Evolutionary conservation across 805 yeast genomes (phyloP).

Genomic region (Pichia deserticola): DNA sequence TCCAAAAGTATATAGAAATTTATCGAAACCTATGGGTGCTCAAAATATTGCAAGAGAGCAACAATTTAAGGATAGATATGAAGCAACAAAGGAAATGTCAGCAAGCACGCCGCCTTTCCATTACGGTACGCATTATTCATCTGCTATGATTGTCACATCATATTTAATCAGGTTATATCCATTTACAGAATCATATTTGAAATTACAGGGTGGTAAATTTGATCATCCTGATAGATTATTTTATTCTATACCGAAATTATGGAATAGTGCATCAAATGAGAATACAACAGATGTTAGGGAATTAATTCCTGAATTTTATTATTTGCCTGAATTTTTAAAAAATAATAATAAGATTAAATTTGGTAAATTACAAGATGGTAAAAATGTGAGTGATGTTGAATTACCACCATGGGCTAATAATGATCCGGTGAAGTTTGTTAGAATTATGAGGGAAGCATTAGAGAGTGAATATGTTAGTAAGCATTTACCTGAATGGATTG

Average conservation of each 20-base stretch:
- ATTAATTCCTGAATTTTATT: conserved; percentile 79
- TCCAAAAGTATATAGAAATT: conserved; percentile 60
- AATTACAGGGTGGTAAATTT: conserved; percentile 81
- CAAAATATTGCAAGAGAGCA: conserved; percentile 54
- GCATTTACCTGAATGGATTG: conserved; percentile 78
- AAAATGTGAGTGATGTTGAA: conserved; percentile 48
- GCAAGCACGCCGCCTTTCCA: conserved; percentile 67
- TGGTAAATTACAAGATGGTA: conserved; percentile 61
- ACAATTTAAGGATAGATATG: conserved; percentile 64
- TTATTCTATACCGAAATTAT: conserved; percentile 65
- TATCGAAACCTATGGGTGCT: conserved; percentile 89
- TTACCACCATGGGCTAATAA: conserved; percentile 81
- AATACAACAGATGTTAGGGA: conserved; percentile 86
- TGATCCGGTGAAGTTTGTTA: conserved; percentile 67
- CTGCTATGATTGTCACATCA: conserved; percentile 88
- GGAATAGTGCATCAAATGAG: conserved; percentile 74
- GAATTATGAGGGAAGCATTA: conserved; percentile 72
- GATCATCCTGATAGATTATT: conserved; percentile 85
- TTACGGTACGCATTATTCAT: conserved; percentile 89
- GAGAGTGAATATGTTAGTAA: conserved; percentile 77
- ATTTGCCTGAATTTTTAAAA: conserved; percentile 66
- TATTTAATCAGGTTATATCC: conserved; percentile 73
- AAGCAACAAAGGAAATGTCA: conserved; percentile 54
- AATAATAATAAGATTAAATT: conserved; percentile 63
- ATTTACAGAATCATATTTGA: conserved; percentile 67